These are phyloP conservation scores for Suhomyces wounanorum DNA, from an alignment of 1,139 yeast genomes.

Conservation along the genomic window DNA sequence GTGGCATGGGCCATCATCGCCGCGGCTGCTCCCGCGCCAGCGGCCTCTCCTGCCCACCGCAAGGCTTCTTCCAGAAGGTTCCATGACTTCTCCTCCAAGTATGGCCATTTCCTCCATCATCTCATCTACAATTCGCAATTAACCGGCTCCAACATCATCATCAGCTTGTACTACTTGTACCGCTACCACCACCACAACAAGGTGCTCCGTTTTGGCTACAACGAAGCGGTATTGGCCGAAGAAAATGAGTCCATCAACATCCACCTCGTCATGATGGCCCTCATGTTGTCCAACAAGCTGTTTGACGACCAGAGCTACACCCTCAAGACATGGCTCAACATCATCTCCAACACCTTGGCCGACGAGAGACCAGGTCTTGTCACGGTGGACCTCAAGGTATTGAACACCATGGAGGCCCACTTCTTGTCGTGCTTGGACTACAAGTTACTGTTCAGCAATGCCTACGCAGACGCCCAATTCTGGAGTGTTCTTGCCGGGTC, in stretches of 20 bases:
- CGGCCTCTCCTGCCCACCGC: background rate
- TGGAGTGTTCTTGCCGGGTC: conserved; percentile 22
- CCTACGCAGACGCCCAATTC: conserved; percentile 26
- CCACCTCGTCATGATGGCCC: conserved; percentile 34
- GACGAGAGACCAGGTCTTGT: conserved; percentile 9
- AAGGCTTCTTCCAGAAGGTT: conserved; percentile 7
- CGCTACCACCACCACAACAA: conserved; percentile 24
- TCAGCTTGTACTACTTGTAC: conserved; percentile 34
- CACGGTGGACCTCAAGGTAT: conserved; percentile 22
- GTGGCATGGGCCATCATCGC: conserved; percentile 18
- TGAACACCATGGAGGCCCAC: conserved; percentile 34
- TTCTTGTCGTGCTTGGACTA: conserved; percentile 34
- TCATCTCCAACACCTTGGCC: conserved; percentile 18
- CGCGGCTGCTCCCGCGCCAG: background rate
- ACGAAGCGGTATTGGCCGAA: conserved; percentile 5
- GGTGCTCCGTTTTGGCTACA: conserved; percentile 13
- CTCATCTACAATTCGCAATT: conserved; percentile 34
- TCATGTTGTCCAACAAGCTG: conserved; percentile 50
- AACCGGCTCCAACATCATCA: conserved; percentile 31
- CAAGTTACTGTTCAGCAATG: conserved; percentile 28
- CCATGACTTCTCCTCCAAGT: conserved; percentile 21
- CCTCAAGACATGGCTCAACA: conserved; percentile 50
- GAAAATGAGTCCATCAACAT: conserved; percentile 21
- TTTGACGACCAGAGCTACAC: conserved; percentile 56
- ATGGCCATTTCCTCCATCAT: conserved; percentile 23